Conservation (phyloP, 148 eudicot species). For the Drosera capensis region DNA sequence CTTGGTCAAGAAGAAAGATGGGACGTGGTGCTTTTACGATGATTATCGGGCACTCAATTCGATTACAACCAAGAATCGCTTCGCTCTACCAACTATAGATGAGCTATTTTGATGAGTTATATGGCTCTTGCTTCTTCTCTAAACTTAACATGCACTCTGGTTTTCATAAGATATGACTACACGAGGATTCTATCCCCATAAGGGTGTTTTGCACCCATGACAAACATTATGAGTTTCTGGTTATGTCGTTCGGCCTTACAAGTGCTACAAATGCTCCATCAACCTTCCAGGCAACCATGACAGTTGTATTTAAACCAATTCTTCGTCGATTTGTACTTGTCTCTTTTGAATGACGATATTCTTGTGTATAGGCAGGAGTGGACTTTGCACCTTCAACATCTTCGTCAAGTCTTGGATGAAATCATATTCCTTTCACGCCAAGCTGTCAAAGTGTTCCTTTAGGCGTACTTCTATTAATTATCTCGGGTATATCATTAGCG, state of each 20-base stretch:
- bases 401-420: neutral
- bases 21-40: neutral
- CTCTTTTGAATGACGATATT: constrained; percentile 1
- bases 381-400: neutral
- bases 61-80: neutral
- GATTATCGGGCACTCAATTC: neutral
- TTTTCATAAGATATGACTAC: neutral
- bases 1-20: constrained; percentile 1
- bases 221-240: constrained; percentile 1
- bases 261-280: constrained; percentile 1
- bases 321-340: neutral
- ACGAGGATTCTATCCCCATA: neutral
- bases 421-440: neutral
- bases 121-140: neutral
- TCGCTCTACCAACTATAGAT: neutral
- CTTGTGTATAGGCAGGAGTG: neutral
- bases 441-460: neutral
- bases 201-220: neutral
- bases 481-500: neutral
- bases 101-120: neutral
- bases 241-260: constrained; percentile 1
- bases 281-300: constrained; percentile 1
- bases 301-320: neutral
- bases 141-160: neutral
- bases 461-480: neutral